phyloP scores from a whole-genome alignment of 768 basidiomycete genomes.

The Tubosaeta sp. region DNA sequence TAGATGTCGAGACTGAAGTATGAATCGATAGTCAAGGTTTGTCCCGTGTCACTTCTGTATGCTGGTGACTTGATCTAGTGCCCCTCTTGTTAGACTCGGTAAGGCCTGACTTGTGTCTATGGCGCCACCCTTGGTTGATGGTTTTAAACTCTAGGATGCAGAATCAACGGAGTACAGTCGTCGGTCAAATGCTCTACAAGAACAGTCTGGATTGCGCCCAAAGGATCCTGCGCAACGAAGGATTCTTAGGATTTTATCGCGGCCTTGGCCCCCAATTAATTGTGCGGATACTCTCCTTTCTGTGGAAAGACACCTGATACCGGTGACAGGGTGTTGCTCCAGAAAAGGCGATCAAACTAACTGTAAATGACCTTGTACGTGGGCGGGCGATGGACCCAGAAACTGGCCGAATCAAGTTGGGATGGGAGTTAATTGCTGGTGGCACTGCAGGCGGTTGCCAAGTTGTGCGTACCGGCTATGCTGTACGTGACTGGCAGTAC shows the following conservation, averaged over 20 bases:
- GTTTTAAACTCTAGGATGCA: constrained; percentile 63
- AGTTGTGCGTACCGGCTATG: constrained; percentile 63
- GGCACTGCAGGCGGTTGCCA: constrained; percentile 94
- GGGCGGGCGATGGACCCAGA: constrained; percentile 85
- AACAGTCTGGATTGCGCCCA: constrained; percentile 92
- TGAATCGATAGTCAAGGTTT: constrained; percentile 62
- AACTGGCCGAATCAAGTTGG: constrained; percentile 88
- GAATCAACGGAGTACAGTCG: constrained; percentile 95
- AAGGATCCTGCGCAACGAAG: constrained; percentile 95
- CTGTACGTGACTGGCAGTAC: constrained; percentile 9
- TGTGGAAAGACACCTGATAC: constrained; percentile 6
- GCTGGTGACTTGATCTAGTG: constrained; percentile 6
- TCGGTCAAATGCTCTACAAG: constrained; percentile 95
- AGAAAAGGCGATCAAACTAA: constrained; percentile 97
- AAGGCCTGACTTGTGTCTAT: constrained; percentile 8
- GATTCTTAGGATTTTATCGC: constrained; percentile 92
- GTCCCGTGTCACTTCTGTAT: constrained; percentile 15
- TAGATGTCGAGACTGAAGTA: constrained; percentile 8
- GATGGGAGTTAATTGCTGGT: constrained; percentile 91
- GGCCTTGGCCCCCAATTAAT: constrained; percentile 93
- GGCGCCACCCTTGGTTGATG: not conserved
- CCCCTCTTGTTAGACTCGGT: constrained; percentile 52
- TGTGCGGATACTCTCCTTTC: constrained; percentile 38
- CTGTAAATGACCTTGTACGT: constrained; percentile 91
- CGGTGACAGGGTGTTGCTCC: constrained; percentile 79